Evolutionary conservation across 371 early-diverging fungal genomes (phyloP), one percentile per base, ranked within the genome.

Genomic region (Lichtheimia corymbifera): DNA sequence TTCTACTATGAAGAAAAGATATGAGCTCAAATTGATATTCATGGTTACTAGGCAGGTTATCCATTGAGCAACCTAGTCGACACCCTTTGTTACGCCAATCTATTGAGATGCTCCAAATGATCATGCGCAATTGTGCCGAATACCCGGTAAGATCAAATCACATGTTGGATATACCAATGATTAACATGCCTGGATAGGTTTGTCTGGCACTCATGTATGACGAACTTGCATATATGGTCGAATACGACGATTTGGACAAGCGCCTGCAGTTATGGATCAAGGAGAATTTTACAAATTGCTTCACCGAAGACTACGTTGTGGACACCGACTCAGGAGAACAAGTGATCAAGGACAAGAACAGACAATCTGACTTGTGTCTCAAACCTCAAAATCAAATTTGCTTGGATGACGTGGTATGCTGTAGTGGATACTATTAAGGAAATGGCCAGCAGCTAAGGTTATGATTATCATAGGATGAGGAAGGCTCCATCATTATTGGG

Each of bases 151-250:
- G 72, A n/a, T 44, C 17, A 15, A 13, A 22, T 6, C 45, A 14
- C 22, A 14, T 17, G 7, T 57, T 3, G 35, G 5, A 35, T 11
- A 9, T 0, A 35, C 5, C 35, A 6, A 9, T 35, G 49, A 40
- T 41, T 3, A 28, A 54, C 53, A 50, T 51, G 49, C 5, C 42
- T 60, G 24, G 13, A 12, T 77, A 88, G 89, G 56, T 73, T 11
- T 91, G 87, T 53, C 50, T 90, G 14, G 76, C 91, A 2, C 70
- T 91, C 54, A 81, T 90, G 0, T 91, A 85, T 63, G 91, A 93
- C 64, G 92, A 91, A 60, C 71, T 93, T 4, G 83, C 92, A 6
- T 72, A 80, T 25, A 73, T 90, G 50, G 72, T 93, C 17, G 63
- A 73, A 25, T 72, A 78, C 20, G 68, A 73, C 0, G 55, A 73